Evolutionary conservation across 2,329 filamentous ascomycete genomes (phyloP), one percentile per base, ranked within the genome.

Genomic region (Fusarium oxysporum): DNA sequence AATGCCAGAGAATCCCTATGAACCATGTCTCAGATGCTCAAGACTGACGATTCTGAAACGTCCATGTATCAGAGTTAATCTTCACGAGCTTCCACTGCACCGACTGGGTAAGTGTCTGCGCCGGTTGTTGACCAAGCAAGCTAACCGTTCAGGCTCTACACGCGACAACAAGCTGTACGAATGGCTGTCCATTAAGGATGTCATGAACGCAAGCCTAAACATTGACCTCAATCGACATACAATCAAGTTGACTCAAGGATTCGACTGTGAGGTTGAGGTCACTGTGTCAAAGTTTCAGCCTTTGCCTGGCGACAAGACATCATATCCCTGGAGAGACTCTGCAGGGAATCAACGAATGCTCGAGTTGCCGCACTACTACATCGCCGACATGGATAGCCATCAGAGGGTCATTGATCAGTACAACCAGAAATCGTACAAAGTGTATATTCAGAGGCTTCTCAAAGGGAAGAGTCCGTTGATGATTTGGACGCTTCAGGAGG

Each of bases 161-260:
- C 44, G 44, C 13, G 44, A 47, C 13, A 47, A 30, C 17, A 47
- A 47, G 6, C 12, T 47, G 0, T 47, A 47, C 8, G 44, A 47
- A 1, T 47, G 44, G 44, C 25, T 47, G 0, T 47, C 25, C 1
- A 30, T 47, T 0, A 47, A 47, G 4, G 44, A 47, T 0, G 9
- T 47, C 19, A 47, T 30, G 44, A 47, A 47, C 25, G 8, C 25
- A 21, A 47, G 21, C 8, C 25, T 30, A 0, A 47, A 47, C 25
- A 21, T 47, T 5, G 19, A 47, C 44, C 44, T 47, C 44, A 6
- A 47, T 5, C 44, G 44, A 21, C 44, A 47, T 8, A 30, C 19
- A 0, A 47, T 47, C 25, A 47, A 47, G 44, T 9, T 47, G 19
- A 47, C 44, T 5, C 44, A 47, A 30, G 44, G 44, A 47, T 30